Base-by-base conservation (phyloP, 2,329 filamentous ascomycete species). In the Aspergillus spinulosporus region DNA sequence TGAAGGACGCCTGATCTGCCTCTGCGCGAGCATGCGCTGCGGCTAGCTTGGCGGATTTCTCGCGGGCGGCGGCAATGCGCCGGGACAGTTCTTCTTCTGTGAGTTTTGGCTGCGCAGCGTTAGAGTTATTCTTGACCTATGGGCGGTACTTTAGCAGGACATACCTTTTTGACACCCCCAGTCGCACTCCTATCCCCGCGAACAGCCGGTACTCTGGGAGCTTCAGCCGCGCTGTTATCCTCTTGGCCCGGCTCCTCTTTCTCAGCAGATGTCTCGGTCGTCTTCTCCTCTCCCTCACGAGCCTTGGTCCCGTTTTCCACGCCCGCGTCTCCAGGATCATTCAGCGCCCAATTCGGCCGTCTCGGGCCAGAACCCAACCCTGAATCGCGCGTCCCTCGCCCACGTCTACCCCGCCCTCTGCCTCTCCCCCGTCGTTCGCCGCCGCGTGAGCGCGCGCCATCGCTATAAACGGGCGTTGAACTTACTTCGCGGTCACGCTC, bases 1-100 rank as follows among this genome's bases (percentile, higher is more conserved):
- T 79, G 67, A 87, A 88, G 0, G 80, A 82, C 2, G 84, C 84
- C 52, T 82, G 80, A 61, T 89, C 86, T n/a, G 84, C 84, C 73
- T 88, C 83, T n/a, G 85, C 84, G 28, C 84, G 80, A 1, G 82
- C 82, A 66, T 88, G 84, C 0, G 84, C 83, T 6, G 82, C 84
- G 7, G 80, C 78, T 11, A 84, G 77, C 49, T 82, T 78, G 4
- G 81, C 82, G 52, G 86, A 87, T 56, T 85, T 82, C 62, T 86
- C 78, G 59, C 80, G 80, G 64, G 87, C 87, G 36, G 79, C 77
- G 5, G 81, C 83, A 58, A 89, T 82, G 59, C 84, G 83, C 45
- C 80, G 81, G 3, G 78, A 79, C 5, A 89, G 78, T 68, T 88
- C 82, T 60, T 80, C 82, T 66, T 88, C 85, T 1, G 84, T 88